Base-by-base conservation (phyloP, 2,329 filamentous ascomycete species). In the Polytolypa hystricis region DNA sequence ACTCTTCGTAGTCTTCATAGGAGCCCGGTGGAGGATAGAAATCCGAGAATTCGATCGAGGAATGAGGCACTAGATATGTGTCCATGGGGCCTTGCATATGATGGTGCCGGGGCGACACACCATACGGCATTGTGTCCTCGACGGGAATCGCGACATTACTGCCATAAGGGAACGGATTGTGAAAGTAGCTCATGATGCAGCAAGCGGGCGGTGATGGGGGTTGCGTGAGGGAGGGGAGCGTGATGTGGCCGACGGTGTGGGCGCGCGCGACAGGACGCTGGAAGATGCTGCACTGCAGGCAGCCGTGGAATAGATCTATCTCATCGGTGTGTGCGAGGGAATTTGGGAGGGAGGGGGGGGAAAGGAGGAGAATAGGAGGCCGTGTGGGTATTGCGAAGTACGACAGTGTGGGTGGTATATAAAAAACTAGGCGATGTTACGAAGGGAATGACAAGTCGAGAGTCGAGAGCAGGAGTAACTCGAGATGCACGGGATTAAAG, bases 1-100 rank as follows among this genome's bases (percentile, higher is more conserved):
- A 60, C 48, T 67, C 65, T 28, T 68, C 65, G 39, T 62, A 64
- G 38, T 67, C 61, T 35, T 59, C 53, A 18, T 52, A 41, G 52
- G 60, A 53, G 38, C 57, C 55, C 26, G 59, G 53, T 37, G 60
- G 55, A 39, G 55, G 54, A 33, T 61, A 62, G 43, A 60, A 63
- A 35, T 66, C 61, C 27, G 61, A 50, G 51, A 59, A 58, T 23
- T 65, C 62, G 45, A 57, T 57, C n/a, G 55, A 51, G n/a, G 53
- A 50, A 37, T 58, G 57, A 21, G 52, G 45, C 39, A 58, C 55
- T 23, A 61, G 43, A 40, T 61, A 61, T 33, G 56, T 55, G 36
- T 62, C 56, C 38, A 59, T 56, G 21, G 56, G 50, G 41, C 55
- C 56, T 42, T 55, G 52, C 55, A 62, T 58, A 17, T 58, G 46